Evolutionary conservation across 2,329 filamentous ascomycete genomes (phyloP).

Genomic region (Talaromyces sp.): DNA sequence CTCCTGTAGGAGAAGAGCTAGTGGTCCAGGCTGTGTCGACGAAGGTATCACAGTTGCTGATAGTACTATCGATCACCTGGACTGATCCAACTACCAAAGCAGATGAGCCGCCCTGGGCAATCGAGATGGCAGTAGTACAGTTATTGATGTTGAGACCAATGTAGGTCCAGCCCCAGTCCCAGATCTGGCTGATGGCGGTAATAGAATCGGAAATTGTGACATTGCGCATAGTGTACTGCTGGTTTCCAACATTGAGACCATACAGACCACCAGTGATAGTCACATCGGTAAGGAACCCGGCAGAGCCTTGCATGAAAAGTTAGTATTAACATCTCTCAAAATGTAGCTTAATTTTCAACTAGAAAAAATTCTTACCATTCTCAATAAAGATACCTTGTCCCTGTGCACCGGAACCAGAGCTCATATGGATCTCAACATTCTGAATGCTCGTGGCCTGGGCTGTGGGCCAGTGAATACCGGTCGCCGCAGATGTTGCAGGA

Average conservation of each 20-base stretch:
- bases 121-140: constrained; percentile 49
- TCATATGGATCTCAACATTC: constrained; percentile 58
- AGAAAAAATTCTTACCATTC: constrained; percentile 35
- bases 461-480: constrained; percentile 50
- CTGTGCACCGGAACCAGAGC: constrained; percentile 37
- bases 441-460: constrained; percentile 56
- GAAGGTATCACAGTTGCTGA: constrained; percentile 47
- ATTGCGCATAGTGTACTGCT: constrained; percentile 60
- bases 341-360: background rate
- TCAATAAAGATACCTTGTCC: constrained; percentile 59
- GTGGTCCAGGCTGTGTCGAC: constrained; percentile 44
- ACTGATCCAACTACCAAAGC: constrained; percentile 50
- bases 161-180: constrained; percentile 58
- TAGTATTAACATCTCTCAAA: background rate
- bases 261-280: constrained; percentile 57
- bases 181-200: constrained; percentile 53
- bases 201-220: constrained; percentile 48
- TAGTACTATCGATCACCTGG: constrained; percentile 52
- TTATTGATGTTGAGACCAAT: constrained; percentile 48
- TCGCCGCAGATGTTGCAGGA: constrained; percentile 23
- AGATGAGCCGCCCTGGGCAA: constrained; percentile 37
- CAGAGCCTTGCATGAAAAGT: constrained; percentile 38
- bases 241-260: constrained; percentile 57
- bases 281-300: constrained; percentile 56
- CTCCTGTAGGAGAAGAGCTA: constrained; percentile 37